phyloP scores from a whole-genome alignment of 805 yeast species.

The Saturnispora dispora region DNA sequence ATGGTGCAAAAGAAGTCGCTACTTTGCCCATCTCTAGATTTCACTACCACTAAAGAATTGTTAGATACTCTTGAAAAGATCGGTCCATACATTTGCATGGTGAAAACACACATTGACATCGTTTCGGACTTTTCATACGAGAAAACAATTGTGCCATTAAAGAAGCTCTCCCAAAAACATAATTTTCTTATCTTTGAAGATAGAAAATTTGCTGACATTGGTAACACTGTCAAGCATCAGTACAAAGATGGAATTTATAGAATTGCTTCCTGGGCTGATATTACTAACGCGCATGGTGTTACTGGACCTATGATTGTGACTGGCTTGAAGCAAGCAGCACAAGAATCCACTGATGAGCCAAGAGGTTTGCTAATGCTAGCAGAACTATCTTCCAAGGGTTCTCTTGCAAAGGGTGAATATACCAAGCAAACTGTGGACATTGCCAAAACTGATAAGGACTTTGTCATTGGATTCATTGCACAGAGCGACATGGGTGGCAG shows the following conservation, averaged over 20 bases:
- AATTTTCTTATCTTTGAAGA: constrained; percentile 92
- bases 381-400: constrained; percentile 88
- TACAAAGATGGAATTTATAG: constrained; percentile 83
- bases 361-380: constrained; percentile 93
- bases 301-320: constrained; percentile 90
- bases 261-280: constrained; percentile 92
- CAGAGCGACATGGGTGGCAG: constrained; percentile 80
- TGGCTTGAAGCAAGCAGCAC: constrained; percentile 78
- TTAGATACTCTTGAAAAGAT: constrained; percentile 62
- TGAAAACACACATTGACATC: constrained; percentile 92
- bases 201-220: constrained; percentile 97
- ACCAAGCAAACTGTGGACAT: constrained; percentile 82
- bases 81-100: constrained; percentile 87
- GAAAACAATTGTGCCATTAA: constrained; percentile 65
- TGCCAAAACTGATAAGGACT: constrained; percentile 72
- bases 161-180: constrained; percentile 67
- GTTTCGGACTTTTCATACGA: constrained; percentile 82
- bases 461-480: constrained; percentile 95
- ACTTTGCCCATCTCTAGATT: constrained; percentile 92
- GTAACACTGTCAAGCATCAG: constrained; percentile 92
- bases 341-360: constrained; percentile 62
- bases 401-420: constrained; percentile 88
- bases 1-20: constrained; percentile 80
- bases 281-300: constrained; percentile 95
- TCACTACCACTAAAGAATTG: constrained; percentile 69